phyloP scores from a whole-genome alignment of 2,329 filamentous ascomycete genomes.

The Aureobasidium lini region DNA sequence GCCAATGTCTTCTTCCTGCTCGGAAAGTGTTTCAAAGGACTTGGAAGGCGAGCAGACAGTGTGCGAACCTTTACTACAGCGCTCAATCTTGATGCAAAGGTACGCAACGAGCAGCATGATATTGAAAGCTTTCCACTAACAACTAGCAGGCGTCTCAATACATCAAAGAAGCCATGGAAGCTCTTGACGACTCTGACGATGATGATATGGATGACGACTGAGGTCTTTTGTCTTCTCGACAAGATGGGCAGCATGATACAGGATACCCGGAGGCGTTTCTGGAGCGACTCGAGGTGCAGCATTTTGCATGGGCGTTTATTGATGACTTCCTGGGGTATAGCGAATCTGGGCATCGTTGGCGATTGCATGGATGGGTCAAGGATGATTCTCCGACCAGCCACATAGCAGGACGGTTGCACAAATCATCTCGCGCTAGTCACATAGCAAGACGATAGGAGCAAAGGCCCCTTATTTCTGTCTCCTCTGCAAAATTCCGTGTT shows the following conservation, averaged over 20 bases:
- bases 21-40: conserved; percentile 62
- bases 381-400: not conserved
- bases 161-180: conserved; percentile 96
- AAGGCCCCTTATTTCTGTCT: not conserved
- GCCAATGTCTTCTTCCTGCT: conserved; percentile 93
- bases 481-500: not conserved
- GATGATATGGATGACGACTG: conserved; percentile 51
- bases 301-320: conserved; percentile 1
- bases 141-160: conserved; percentile 67
- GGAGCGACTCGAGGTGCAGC: not conserved
- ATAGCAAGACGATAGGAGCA: not conserved
- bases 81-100: conserved; percentile 92
- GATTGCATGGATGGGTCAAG: not conserved
- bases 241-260: not conserved
- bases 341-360: not conserved
- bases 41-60: conserved; percentile 60
- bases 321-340: not conserved
- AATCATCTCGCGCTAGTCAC: not conserved
- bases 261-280: not conserved
- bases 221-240: not conserved
- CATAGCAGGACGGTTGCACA: not conserved
- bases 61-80: conserved; percentile 92
- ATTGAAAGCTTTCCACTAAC: conserved; percentile 16
- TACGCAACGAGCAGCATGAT: conserved; percentile 36
- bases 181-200: conserved; percentile 67